These are phyloP conservation scores for Penicillium dipodomyicola DNA, from an alignment of 495 filamentous ascomycete genomes.

Conservation along the genomic window DNA sequence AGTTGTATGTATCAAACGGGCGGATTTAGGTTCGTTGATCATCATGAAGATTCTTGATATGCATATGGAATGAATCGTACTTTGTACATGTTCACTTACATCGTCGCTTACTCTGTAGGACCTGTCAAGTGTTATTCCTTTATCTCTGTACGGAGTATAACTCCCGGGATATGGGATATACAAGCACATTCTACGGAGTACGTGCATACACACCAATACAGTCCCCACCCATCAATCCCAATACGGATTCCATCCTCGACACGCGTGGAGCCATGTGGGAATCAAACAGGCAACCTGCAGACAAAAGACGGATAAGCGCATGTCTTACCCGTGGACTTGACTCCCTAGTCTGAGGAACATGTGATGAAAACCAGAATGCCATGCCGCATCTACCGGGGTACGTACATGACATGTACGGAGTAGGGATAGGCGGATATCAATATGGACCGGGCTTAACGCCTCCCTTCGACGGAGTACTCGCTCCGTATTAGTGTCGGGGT, in stretches of 20 bases:
- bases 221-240: not conserved
- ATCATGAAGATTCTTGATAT: not conserved
- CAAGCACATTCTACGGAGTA: not conserved
- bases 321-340: not conserved
- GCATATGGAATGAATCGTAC: not conserved
- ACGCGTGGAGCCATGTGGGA: constrained; percentile 14
- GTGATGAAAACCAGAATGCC: not conserved
- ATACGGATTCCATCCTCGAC: not conserved
- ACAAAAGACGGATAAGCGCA: constrained; percentile 4
- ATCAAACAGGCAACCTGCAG: constrained; percentile 5
- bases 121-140: not conserved
- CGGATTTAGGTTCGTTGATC: not conserved
- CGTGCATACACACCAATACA: not conserved
- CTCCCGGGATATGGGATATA: not conserved
- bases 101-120: not conserved
- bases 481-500: not conserved
- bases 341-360: not conserved
- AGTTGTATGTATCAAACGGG: not conserved
- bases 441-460: not conserved
- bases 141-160: not conserved
- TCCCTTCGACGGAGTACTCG: not conserved
- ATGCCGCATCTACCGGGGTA: constrained; percentile 1
- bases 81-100: not conserved
- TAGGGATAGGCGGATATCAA: not conserved
- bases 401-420: not conserved